A percentile compares a stretch with the other conserved stretches of the same genome.
Conservation (phyloP, 345 rosid genomes). For the Arabis alpina region DNA sequence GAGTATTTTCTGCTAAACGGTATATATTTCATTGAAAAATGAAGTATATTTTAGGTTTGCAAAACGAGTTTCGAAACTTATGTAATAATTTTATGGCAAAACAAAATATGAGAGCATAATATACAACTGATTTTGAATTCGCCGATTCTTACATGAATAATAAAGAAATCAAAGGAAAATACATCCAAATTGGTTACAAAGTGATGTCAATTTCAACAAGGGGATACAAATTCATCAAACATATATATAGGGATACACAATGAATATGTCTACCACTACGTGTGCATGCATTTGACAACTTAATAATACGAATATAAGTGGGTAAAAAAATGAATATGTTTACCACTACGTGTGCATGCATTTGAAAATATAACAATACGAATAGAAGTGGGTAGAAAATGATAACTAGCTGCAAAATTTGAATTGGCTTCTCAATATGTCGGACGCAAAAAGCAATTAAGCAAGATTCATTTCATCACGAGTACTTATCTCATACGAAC, state of each 20-base stretch:
- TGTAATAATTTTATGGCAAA: too few species aligned
- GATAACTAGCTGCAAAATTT: slow-evolving; percentile 36
- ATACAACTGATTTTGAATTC: too few species aligned
- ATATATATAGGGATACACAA: slow-evolving; percentile 30
- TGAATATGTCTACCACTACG: slow-evolving; percentile 49
- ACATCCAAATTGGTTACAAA: background rate
- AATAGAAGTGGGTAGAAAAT: slow-evolving; percentile 32
- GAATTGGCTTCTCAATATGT: slow-evolving; percentile 44
- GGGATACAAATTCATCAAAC: slow-evolving; percentile 15
- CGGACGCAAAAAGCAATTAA: slow-evolving; percentile 36
- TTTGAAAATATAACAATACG: slow-evolving; percentile 9
- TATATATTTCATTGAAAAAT: too few species aligned
- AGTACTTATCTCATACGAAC: slow-evolving; percentile 24
- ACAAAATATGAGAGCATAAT: too few species aligned
- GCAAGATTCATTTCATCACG: slow-evolving; percentile 39
- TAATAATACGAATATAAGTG: slow-evolving; percentile 10
- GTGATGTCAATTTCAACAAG: background rate
- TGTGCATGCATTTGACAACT: slow-evolving; percentile 38
- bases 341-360: slow-evolving; percentile 47
- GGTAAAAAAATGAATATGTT: slow-evolving; percentile 40
- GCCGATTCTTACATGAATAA: too few species aligned
- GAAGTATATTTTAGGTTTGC: too few species aligned
- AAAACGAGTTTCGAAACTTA: too few species aligned
- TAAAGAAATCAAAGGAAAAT: background rate
- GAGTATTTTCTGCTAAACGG: too few species aligned